phyloP scores from a whole-genome alignment of 2,329 filamentous ascomycete species.

The Graphiopsis chlorocephala region DNA sequence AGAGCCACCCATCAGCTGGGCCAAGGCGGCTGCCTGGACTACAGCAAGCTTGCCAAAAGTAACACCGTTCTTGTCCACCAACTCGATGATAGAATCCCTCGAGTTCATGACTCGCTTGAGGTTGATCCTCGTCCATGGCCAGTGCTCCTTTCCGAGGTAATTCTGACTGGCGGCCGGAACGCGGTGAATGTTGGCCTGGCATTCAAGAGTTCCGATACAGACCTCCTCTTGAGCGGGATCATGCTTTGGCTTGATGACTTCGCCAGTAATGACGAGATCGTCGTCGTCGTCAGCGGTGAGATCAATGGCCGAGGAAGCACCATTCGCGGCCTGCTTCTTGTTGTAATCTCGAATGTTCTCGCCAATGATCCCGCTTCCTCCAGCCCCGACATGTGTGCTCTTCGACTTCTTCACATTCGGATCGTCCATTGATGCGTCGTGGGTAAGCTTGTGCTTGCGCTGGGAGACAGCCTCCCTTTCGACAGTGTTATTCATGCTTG shows the following conservation, averaged over 20 bases:
- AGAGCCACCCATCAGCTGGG: slow-evolving; percentile 62
- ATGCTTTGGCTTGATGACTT: slow-evolving; percentile 12
- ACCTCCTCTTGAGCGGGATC: slow-evolving; percentile 14
- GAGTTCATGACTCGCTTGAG: slow-evolving; percentile 53
- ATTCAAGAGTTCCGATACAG: slow-evolving; percentile 27
- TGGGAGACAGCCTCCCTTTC: slow-evolving; percentile 60
- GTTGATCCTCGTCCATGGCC: slow-evolving; percentile 72
- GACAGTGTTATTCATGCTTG: slow-evolving; percentile 72
- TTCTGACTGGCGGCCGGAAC: slow-evolving; percentile 22
- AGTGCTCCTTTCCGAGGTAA: slow-evolving; percentile 36
- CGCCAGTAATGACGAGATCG: slow-evolving; percentile 19
- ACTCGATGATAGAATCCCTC: slow-evolving; percentile 59
- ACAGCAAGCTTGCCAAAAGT: slow-evolving; percentile 75
- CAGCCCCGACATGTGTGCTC: slow-evolving; percentile 44
- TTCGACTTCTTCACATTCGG: slow-evolving; percentile 38
- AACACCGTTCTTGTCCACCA: slow-evolving; percentile 67
- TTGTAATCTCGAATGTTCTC: slow-evolving; percentile 64
- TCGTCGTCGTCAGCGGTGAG: slow-evolving; percentile 47
- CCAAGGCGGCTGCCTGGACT: slow-evolving; percentile 64
- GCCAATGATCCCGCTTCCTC: slow-evolving; percentile 57
- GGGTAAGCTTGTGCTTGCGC: slow-evolving; percentile 58
- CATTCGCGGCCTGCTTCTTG: slow-evolving; percentile 32
- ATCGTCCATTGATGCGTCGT: slow-evolving; percentile 35
- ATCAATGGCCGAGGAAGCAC: slow-evolving; percentile 37
- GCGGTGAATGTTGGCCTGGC: slow-evolving; percentile 22